Percentiles rank a stretch among this genome's conserved stretches.
phyloP scores from a whole-genome alignment of 306 rosid genomes.

The Lablab purpureus region DNA sequence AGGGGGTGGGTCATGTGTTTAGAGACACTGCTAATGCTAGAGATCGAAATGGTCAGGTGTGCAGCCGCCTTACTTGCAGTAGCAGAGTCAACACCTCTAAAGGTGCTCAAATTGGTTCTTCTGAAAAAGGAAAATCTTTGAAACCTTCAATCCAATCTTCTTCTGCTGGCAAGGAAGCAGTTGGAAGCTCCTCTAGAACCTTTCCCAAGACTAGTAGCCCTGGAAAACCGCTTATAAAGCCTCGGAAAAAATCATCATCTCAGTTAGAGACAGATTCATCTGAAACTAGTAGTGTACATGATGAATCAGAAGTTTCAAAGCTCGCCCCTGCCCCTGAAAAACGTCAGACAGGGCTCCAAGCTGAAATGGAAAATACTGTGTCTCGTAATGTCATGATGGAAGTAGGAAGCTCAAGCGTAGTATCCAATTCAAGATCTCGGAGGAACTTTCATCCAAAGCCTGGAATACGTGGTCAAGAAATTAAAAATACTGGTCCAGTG shows the following conservation, averaged over 20 bases:
- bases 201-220: constrained; percentile 53
- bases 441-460: constrained; percentile 68
- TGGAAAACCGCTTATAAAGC: constrained; percentile 61
- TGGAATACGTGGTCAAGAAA: constrained; percentile 64
- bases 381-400: constrained; percentile 61
- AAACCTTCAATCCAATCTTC: constrained; percentile 63
- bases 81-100: constrained; percentile 71
- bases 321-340: constrained; percentile 57
- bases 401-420: constrained; percentile 74
- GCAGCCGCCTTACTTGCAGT: constrained; percentile 81
- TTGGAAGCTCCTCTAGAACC: constrained; percentile 82
- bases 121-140: constrained; percentile 67
- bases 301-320: constrained; percentile 71
- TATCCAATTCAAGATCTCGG: constrained; percentile 62
- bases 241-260: constrained; percentile 61
- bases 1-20: constrained; percentile 67
- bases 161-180: constrained; percentile 70
- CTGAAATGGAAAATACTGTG: constrained; percentile 43
- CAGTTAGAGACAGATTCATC: constrained; percentile 75
- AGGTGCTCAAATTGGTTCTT: constrained; percentile 64
- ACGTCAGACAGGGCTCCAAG: constrained; percentile 61
- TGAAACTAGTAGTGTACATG: constrained; percentile 80
- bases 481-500: constrained; percentile 55
- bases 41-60: constrained; percentile 72
- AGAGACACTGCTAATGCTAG: constrained; percentile 73